Base-by-base conservation (phyloP, 2,329 filamentous ascomycete species). In the Helminthosporium solani region DNA sequence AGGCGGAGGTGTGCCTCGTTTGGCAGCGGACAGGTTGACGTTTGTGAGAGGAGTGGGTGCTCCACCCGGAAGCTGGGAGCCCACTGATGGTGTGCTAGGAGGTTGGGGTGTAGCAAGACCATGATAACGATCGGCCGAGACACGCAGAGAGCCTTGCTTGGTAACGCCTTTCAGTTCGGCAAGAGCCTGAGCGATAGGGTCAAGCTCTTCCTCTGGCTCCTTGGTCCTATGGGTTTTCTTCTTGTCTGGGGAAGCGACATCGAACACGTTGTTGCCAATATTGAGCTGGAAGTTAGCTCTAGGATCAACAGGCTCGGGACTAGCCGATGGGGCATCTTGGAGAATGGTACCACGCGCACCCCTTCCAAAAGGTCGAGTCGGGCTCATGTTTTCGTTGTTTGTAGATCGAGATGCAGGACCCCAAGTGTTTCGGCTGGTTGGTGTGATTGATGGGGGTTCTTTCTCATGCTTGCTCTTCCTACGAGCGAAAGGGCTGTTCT, bases 71-170 rank as follows among this genome's bases (percentile, higher is more conserved):
- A 73, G 70, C 12, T 71, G 65, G 27, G 69, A 65, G 15, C 72
- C 67, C 36, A 61, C 49, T 30, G 62, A 56, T 19, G 72, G 68
- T 39, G 72, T 70, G n/a, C 61, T 69, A 27, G 70, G 65, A 42
- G 75, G 74, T 6, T 80, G 84, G 4, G 94, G 92, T 1, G 92
- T 96, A 11, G 88, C 77, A 52, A 99, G 86, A n/a, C 94, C 92
- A 64, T 95, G 89, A 70, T 96, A 96, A 50, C 88, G 85, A 68
- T 99, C 95, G 15, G 91, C 94, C n/a, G 94, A 95, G 49, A 96
- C 83, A n/a, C 95, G 84, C 39, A 82, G 78, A 3, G 85, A 85
- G 6, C 89, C 82, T 58, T 91, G 86, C 71, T 97, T 97, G 14
- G 78, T 80, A 3, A 91, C 87, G 1, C 86, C 89, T 73, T 95